Base-by-base conservation (phyloP, 2,329 filamentous ascomycete genomes). In the Diaporthe destruens region DNA sequence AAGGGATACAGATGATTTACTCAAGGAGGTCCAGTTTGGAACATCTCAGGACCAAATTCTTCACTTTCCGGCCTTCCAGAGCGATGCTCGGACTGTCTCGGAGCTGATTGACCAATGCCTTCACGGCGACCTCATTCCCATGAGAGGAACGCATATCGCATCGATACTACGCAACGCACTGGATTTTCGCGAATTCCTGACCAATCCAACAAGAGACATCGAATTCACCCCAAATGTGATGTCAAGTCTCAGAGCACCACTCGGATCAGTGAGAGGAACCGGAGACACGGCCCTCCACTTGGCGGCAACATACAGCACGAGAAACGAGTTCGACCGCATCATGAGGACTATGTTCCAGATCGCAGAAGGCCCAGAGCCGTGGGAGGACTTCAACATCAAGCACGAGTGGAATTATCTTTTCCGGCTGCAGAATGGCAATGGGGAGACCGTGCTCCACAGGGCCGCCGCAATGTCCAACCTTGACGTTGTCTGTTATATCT, bases 181-280 rank as follows among this genome's bases (percentile, higher is more conserved):
- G 36, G 7, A 2, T 4, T n/a, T 61, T 0, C 36, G 7, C 6
- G 14, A 29, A 12, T 18, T 61, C 2, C 56, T 61, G 6, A 1
- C 11, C 0, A 4, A 18, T 8, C 14, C 2, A 14, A 9, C 23
- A 25, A 0, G 3, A 0, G 20, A 12, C 5, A 18, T 29, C 29
- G n/a, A 5, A 7, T 12, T 12, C 5, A 39, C 55, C 4, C 6
- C 14, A n/a, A 6, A 29, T 4, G n/a, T 6, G 0, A 7, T 29
- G 11, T 29, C 36, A 11, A 29, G 14, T 11, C 5, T 61, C 36
- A 61, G 56, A 29, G 16, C 29, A 12, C 14, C 16, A 11, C 56
- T 61, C 6, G 56, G 56, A 20, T 14, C 23, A 29, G 36, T 61
- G 12, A 9, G 7, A 18, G 36, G 36, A 1, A 61, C 56, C 2